phyloP scores from a whole-genome alignment of 352 stramenopile species.

The Pelagophyceae sp. region DNA sequence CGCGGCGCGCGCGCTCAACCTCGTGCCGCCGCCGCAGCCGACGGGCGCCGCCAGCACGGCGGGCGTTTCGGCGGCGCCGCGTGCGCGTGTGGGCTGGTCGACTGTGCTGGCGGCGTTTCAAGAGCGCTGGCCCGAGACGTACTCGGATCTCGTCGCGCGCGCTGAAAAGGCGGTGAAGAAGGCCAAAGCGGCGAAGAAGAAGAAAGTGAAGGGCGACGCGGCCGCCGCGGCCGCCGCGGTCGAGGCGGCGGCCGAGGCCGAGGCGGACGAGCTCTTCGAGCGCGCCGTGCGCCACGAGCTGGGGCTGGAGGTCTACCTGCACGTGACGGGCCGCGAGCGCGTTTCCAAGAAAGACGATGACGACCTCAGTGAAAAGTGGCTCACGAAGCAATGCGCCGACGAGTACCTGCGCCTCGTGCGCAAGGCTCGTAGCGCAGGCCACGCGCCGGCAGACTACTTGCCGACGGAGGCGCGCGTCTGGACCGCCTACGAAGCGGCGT shows the following conservation, averaged over 20 bases:
- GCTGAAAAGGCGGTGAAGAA: neutral
- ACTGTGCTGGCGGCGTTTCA: neutral
- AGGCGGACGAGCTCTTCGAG: neutral
- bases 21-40: neutral
- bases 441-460: slow-evolving; percentile 25
- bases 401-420: slow-evolving; percentile 16
- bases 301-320: neutral
- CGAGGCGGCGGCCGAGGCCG: slow-evolving; percentile 5
- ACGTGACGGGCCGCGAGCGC: neutral
- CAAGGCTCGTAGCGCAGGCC: slow-evolving; percentile 21
- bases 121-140: neutral
- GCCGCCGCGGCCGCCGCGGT: neutral
- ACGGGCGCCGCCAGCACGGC: no score
- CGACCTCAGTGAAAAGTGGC: slow-evolving; percentile 9
- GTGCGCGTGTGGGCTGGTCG: no score
- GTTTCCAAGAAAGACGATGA: slow-evolving; percentile 1
- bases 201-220: neutral
- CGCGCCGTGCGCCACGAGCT: neutral
- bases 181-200: neutral
- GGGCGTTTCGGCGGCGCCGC: no score
- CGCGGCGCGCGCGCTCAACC: neutral
- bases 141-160: neutral
- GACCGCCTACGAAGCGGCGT: slow-evolving; percentile 24
- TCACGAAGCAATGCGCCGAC: neutral
- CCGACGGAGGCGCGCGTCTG: neutral